Evolutionary conservation across 2,329 filamentous ascomycete genomes (phyloP), one percentile per base, ranked within the genome.

Genomic region (Phyllosticta ampelicida): DNA sequence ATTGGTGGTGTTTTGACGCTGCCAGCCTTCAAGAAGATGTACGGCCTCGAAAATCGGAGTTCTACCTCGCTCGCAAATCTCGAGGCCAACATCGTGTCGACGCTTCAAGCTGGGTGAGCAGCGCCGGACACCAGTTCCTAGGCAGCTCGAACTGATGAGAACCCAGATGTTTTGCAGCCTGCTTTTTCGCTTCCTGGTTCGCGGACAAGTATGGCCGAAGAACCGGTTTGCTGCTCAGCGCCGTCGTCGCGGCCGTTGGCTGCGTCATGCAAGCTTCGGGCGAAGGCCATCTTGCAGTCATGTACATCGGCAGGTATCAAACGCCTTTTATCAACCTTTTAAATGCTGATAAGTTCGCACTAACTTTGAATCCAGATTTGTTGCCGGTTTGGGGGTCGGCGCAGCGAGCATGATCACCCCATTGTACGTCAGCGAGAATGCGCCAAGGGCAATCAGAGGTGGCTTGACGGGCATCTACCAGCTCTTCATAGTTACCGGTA

Each of bases 11-110:
- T 87, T 51, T 72, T 87, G 23, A 81, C 79, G 54, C 78, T 87
- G 73, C 71, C 75, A 16, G 74, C 76, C 5, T 86, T 85, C 62
- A 77, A 81, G 67, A 68, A 71, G 75, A 23, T 18, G 2, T 59
- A 55, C 20, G 53, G 53, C 16, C 48, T 52, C 19, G 68, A 44
- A 18, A n/a, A n/a, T n/a, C 36, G 36, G 16, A 44, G 30, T n/a
- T 70, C 54, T 65, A 70, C 23, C 23, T 68, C 70, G 54, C 66
- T 73, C 26, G 79, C 80, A 28, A 78, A 83, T 63, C 73, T 86
- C 53, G 79, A 79, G 52, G 82, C 85, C 62, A 87, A 86, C 66
- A 84, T 89, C 60, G 86, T 87, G 26, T 86, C 84, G n/a, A 85
- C 82, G 0, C 77, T 88, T 9, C 85, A 88, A 70, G 84, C 2